Evolutionary conservation across 2,329 filamentous ascomycete genomes (phyloP), one percentile per base, ranked within the genome.

Genomic region (Fusarium marasasianum): DNA sequence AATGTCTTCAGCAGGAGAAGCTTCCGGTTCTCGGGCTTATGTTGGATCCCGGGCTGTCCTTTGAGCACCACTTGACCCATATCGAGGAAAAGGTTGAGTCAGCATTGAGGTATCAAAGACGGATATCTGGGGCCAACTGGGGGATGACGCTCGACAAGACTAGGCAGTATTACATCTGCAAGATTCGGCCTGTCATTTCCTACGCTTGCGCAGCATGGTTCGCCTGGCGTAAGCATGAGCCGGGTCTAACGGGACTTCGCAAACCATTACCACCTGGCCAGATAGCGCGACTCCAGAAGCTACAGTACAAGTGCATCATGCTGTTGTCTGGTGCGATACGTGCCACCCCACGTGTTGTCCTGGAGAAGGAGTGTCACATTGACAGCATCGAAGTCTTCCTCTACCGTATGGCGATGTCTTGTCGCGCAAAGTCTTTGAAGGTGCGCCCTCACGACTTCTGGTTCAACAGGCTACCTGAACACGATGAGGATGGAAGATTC

Each of bases 181-280:
- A 69, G 54, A 53, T 70, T 26, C 41, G 55, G 24, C 47, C 66
- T 11, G 53, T 48, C 24, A 63, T 72, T 13, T 37, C 66, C 3
- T 70, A 72, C 26, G 66, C 44, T 17, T 72, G 58, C 20, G 35
- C n/a, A 10, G 62, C 45, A 5, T 72, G 66, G 69, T 72, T 66
- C 35, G 20, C 59, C 3, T 17, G 51, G 29, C 14, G 17, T 10
- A 4, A 6, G 18, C 2, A 31, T 17, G 6, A 12, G 8, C 8
- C 17, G 7, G 17, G 5, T 45, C 7, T 26, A 17, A 6, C 24
- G 31, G 22, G 14, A 20, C 17, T 60, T 11, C 20, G 18, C 11
- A 40, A 33, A 44, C 11, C 44, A 5, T 24, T 71, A 4, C 45
- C 31, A 58, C 13, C 13, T 18, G 17, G 5, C 9, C 47, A 51